phyloP scores from a whole-genome alignment of 768 basidiomycete species.

The Suillus fuscotomentosus region DNA sequence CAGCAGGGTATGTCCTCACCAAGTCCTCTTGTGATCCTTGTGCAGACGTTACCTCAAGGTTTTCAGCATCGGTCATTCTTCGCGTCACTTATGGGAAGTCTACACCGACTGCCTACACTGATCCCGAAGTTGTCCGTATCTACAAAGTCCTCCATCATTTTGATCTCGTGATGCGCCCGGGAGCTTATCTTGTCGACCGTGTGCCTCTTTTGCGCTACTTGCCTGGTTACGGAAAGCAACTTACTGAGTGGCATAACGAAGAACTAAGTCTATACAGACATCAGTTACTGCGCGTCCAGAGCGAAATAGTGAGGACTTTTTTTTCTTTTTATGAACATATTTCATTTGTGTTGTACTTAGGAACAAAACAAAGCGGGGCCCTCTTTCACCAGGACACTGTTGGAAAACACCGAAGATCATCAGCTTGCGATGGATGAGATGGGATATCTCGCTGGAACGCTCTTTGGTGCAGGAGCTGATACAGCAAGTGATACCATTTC shows the following conservation, averaged over 20 bases:
- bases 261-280: slow-evolving; percentile 50
- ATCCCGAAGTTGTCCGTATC: slow-evolving; percentile 16
- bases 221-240: slow-evolving; percentile 55
- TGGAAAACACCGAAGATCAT: slow-evolving; percentile 47
- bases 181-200: slow-evolving; percentile 50
- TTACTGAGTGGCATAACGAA: slow-evolving; percentile 49
- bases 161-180: slow-evolving; percentile 34
- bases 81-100: slow-evolving; percentile 14
- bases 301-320: slow-evolving; percentile 33
- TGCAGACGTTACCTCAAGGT: slow-evolving; percentile 13
- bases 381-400: slow-evolving; percentile 49
- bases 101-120: slow-evolving; percentile 8
- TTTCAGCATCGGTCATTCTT: slow-evolving; percentile 11
- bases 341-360: neutral
- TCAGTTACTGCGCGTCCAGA: slow-evolving; percentile 41
- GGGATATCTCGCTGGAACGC: slow-evolving; percentile 54
- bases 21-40: slow-evolving; percentile 26
- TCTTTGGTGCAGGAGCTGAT: slow-evolving; percentile 60
- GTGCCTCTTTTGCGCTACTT: slow-evolving; percentile 44
- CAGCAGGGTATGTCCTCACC: slow-evolving; percentile 26
- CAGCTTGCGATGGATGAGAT: slow-evolving; percentile 48
- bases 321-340: neutral
- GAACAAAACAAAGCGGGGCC: neutral
- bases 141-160: slow-evolving; percentile 21
- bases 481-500: slow-evolving; percentile 27